These are phyloP conservation scores for Hylodesmum podocarpum DNA, from an alignment of 306 rosid genomes.

Conservation along the genomic window DNA sequence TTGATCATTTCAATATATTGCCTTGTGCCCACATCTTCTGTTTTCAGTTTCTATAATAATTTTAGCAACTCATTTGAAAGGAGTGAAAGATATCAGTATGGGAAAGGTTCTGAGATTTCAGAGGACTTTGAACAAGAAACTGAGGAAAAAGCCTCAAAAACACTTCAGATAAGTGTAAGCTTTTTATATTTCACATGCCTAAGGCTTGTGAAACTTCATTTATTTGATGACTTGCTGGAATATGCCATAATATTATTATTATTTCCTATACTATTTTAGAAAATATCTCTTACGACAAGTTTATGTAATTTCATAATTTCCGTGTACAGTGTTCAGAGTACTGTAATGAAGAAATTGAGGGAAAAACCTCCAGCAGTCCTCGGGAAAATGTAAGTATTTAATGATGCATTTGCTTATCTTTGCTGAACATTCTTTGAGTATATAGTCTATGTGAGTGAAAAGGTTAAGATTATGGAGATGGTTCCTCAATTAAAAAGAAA, in stretches of 20 bases:
- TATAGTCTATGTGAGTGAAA: conserved; percentile 9
- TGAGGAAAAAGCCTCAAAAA: neutral
- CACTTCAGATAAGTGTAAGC: neutral
- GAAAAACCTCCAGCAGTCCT: neutral
- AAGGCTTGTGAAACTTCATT: no score
- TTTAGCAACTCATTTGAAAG: conserved; percentile 50
- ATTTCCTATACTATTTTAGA: no score
- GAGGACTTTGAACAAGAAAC: neutral
- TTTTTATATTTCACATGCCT: neutral
- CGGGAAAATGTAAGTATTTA: neutral
- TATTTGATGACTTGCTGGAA: no score
- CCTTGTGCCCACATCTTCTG: neutral
- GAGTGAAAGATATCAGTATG: conserved; percentile 32
- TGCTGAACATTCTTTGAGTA: neutral
- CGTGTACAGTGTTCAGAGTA: neutral
- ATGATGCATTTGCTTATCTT: neutral
- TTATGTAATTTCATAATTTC: no score
- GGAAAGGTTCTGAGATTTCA: neutral
- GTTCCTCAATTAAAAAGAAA: conserved; percentile 39
- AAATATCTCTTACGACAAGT: no score
- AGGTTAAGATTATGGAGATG: conserved; percentile 52
- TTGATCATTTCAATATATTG: neutral
- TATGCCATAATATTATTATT: no score
- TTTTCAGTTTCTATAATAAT: neutral
- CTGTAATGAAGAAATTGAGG: neutral